Conservation (phyloP, 202 grass and related monocot genomes). For the Alloteropsis angusta region DNA sequence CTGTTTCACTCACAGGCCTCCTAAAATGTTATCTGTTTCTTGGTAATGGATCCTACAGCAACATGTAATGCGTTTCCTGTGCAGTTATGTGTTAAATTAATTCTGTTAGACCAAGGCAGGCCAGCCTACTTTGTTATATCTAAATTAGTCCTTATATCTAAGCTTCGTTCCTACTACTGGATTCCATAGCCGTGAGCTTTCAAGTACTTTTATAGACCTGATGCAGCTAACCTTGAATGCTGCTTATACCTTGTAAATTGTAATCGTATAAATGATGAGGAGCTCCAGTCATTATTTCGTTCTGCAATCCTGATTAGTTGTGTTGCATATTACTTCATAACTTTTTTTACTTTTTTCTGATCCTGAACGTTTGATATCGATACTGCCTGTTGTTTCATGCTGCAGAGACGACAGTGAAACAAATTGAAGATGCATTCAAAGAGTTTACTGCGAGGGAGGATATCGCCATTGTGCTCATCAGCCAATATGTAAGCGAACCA, state of each 20-base stretch:
- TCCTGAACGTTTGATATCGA: neutral
- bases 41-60: too few relatives aligned
- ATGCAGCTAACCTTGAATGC: neutral
- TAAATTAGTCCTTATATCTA: neutral
- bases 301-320: neutral
- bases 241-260: neutral
- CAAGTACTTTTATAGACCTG: neutral
- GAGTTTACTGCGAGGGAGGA: slow-evolving; percentile 82
- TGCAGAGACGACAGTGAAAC: slow-evolving; percentile 86
- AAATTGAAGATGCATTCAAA: slow-evolving; percentile 91
- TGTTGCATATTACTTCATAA: neutral
- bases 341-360: neutral
- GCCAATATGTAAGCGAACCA: slow-evolving; percentile 69
- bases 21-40: neutral
- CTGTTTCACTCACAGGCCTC: neutral
- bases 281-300: neutral
- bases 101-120: neutral
- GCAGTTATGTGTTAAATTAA: neutral
- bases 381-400: slow-evolving; percentile 1
- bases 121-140: neutral
- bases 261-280: neutral
- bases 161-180: neutral
- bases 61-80: neutral
- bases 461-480: slow-evolving; percentile 85
- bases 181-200: neutral